Evolutionary conservation across 2,329 filamentous ascomycete genomes (phyloP), one percentile per base, ranked within the genome.

Genomic region (Bipolaris gigantea): DNA sequence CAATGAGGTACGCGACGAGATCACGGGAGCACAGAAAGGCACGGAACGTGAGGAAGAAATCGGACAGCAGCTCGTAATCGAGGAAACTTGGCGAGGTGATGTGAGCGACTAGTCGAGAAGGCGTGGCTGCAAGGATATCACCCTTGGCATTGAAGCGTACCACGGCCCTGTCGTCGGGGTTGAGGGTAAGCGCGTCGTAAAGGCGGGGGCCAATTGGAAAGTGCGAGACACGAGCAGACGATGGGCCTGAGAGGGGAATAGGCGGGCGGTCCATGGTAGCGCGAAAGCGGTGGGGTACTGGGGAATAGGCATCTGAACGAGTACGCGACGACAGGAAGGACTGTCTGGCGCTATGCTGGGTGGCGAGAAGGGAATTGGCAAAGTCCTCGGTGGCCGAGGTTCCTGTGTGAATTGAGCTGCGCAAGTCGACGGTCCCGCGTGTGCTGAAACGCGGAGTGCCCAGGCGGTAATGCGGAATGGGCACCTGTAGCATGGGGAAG

Each of bases 41-140:
- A 44, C 94, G 89, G 69, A 91, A 99, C 0, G 94, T 97, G 19
- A 99, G 83, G 69, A 99, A 99, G 76, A 99, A 99, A 73, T 99
- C 94, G 1, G 94, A 97, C 4, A 99, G 85, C 5, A 99, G 82
- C 67, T 97, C 93, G 72, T 99, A 99, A 73, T 99, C 93, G 68
- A 99, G 85, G 71, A 97, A 97, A 45, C 86, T 92, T 15, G 94
- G 91, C 0, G 94, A 97, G 0, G 94, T 97, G 59, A 99, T 97
- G 75, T 99, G 92, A 11, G 93, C 92, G 45, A 99, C 90, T 34
- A 99, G 85, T 11, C 94, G 88, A 3, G 92, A 87, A 1, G 93
- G 92, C 0, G 92, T 97, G 13, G 94, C 94, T 32, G 94, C 94
- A 27, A 87, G 88, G 18, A 99, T 92, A 38, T 90, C 84, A 44